These are phyloP conservation scores for Lactarius tabidus DNA, from an alignment of 768 basidiomycete species.

Conservation along the genomic window DNA sequence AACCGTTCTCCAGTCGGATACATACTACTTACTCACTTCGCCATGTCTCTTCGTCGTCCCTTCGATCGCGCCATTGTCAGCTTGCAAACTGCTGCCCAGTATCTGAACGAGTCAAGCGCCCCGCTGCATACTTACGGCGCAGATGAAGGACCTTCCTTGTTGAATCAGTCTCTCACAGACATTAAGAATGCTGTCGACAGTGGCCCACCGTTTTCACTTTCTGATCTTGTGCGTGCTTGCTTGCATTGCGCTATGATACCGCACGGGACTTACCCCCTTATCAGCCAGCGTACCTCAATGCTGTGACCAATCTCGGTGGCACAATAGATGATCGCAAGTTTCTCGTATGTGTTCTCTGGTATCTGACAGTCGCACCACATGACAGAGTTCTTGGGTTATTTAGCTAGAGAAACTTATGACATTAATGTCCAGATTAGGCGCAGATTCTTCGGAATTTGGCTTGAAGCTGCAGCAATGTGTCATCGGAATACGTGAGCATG, in stretches of 20 bases:
- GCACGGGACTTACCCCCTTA: not conserved
- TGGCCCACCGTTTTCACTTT: constrained; percentile 8
- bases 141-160: constrained; percentile 4
- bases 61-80: not conserved
- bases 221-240: constrained; percentile 20
- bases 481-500: constrained; percentile 18
- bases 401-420: constrained; percentile 26
- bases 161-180: constrained; percentile 5
- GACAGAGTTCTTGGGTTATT: not conserved
- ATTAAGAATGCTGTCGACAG: constrained; percentile 10
- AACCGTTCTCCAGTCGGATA: not conserved
- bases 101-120: constrained; percentile 3
- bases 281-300: constrained; percentile 22
- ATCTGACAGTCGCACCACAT: not conserved
- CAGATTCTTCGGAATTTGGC: not conserved
- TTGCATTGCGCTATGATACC: not conserved
- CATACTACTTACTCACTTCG: not conserved
- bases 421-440: constrained; percentile 20
- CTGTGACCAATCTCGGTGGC: constrained; percentile 7
- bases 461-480: constrained; percentile 17
- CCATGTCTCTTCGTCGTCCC: constrained; percentile 7
- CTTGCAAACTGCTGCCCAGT: constrained; percentile 5
- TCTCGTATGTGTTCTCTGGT: constrained; percentile 11
- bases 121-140: constrained; percentile 15
- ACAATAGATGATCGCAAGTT: constrained; percentile 23